Evolutionary conservation across 129 eudicot species (phyloP).

Genomic region (Artemisia argyi): DNA sequence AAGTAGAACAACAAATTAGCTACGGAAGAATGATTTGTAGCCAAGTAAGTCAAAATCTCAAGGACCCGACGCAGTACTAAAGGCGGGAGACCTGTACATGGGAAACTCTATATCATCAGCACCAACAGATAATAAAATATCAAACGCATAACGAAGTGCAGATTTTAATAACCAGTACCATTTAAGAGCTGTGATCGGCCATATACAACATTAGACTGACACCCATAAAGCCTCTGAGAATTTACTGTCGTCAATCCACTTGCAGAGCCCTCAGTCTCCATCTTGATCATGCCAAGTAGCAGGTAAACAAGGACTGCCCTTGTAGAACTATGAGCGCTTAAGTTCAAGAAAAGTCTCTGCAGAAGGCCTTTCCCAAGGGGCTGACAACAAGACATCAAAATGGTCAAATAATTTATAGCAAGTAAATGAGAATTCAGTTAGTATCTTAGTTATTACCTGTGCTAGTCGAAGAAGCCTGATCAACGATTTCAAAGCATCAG

Average conservation of each 20-base stretch:
- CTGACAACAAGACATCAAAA: conserved; percentile 43
- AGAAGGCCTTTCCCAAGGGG: conserved; percentile 96
- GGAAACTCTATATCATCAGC: conserved; percentile 5
- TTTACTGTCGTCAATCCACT: conserved; percentile 51
- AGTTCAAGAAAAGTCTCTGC: conserved; percentile 86
- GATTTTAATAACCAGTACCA: conserved; percentile 39
- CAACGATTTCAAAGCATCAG: conserved; percentile 74
- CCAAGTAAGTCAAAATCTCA: conserved; percentile 84
- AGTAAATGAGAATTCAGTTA: neutral
- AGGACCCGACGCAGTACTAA: conserved; percentile 83
- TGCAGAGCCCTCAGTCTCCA: conserved; percentile 56
- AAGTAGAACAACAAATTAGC: conserved; percentile 74
- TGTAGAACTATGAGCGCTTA: conserved; percentile 80
- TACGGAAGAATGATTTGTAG: conserved; percentile 86
- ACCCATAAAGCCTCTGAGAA: conserved; percentile 90
- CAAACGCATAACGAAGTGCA: neutral
- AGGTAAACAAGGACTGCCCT: conserved; percentile 71
- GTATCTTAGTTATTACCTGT: conserved; percentile 47
- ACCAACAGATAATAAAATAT: conserved; percentile 10
- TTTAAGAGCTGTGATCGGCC: conserved; percentile 83
- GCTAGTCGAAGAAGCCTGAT: conserved; percentile 86
- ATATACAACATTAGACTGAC: conserved; percentile 87
- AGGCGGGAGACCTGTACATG: conserved; percentile 88
- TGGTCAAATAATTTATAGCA: conserved; percentile 12
- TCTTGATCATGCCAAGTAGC: conserved; percentile 77